Base-by-base conservation (phyloP, 306 rosid genomes). In the Sesbania bispinosa region DNA sequence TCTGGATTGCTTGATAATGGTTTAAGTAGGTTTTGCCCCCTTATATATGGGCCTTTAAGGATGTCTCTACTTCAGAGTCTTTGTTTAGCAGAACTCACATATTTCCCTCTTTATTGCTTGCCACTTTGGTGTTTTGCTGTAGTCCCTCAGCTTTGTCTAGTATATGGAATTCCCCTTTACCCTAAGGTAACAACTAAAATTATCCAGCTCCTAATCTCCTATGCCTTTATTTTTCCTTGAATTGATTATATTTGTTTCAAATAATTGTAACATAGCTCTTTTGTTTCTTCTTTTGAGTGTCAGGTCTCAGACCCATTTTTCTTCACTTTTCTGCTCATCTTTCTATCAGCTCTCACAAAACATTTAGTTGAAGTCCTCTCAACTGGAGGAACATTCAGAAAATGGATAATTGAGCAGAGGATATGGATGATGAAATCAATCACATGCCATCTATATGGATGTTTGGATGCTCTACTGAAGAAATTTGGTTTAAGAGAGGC, bases 361-460 rank as follows among this genome's bases (percentile, higher is more conserved):
- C 85, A 83, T 62, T 74, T 82, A 26, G 60, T 43, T 2, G 93
- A 91, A 74, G 85, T 88, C 41, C 29, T 83, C 46, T 11, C 46
- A 60, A 80, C 88, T 0, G 87, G 90, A 29, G 83, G 82, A 29
- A 67, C 96, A 35, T 30, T 85, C 4, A 73, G 18, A 0, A 60
- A 79, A 21, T 83, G 87, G 87, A 55, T 84, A 45, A 85, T 85
- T 26, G 97, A 88, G 66, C 93, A 83, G 6, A 73, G 93, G 42
- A 69, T 85, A 6, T 91, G 96, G 97, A 87, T 91, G 96, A 82
- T 91, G 11, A 88, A 62, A 63, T 76, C 88, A 24, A 47, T 74
- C 10, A 85, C 89, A n/a, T 66, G 82, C 16, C 41, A 80, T 32
- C 69, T 80, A 5, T 84, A 80, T 74, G 93, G 96, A 59, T 68